Percentiles rank a stretch among this genome's conserved stretches.
Conservation (phyloP, 352 stramenopile genomes). For the Pythium dissotocum region DNA sequence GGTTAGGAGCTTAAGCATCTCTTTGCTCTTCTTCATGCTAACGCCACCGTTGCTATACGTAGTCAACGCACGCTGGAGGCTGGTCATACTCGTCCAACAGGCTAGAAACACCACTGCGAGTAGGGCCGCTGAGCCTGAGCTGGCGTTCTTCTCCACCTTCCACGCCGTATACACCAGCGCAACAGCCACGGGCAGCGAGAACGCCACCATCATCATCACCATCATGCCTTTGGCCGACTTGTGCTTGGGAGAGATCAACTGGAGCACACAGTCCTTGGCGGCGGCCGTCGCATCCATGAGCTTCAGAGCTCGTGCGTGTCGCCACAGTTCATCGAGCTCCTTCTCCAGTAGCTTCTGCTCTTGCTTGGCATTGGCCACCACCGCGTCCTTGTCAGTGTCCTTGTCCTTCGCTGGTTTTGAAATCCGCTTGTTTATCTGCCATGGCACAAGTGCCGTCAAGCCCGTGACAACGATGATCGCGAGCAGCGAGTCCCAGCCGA, state of each 20-base stretch:
- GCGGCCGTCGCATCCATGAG: not conserved
- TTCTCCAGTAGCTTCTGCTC: not conserved
- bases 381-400: not conserved
- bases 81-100: not conserved
- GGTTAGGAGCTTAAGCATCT: not conserved
- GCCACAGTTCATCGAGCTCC: conserved; percentile 3
- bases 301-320: conserved; percentile 1
- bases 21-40: not conserved
- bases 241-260: not conserved
- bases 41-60: not conserved
- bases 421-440: not conserved
- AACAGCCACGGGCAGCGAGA: not conserved
- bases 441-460: not conserved
- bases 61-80: not conserved
- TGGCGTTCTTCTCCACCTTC: not conserved
- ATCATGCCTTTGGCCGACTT: not conserved
- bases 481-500: conserved; percentile 14
- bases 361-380: not conserved
- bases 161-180: not conserved
- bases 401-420: not conserved
- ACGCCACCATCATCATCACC: not conserved
- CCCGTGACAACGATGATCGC: not conserved
- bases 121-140: not conserved
- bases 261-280: not conserved
- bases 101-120: conserved; percentile 6